Evolutionary conservation across 768 basidiomycete species (phyloP).

Genomic region (Russula vinacea): DNA sequence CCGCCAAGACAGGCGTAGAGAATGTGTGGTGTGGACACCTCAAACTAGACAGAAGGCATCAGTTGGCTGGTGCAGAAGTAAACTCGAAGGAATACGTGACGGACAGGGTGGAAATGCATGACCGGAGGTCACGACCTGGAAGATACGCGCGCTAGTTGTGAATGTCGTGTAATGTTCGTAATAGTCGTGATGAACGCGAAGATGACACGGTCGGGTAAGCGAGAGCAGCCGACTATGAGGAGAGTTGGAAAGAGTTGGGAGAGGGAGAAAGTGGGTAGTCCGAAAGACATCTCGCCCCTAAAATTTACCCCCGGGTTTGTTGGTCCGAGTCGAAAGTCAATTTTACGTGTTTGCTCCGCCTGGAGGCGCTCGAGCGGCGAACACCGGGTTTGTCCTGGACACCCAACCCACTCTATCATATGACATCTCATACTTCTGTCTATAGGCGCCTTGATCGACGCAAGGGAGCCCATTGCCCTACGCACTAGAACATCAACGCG

Average conservation of each 20-base stretch:
- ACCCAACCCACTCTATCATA: too few species aligned
- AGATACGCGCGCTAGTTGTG: not conserved
- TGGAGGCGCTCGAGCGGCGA: too few species aligned
- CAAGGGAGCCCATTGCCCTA: too few species aligned
- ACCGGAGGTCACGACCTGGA: not conserved
- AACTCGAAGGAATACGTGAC: constrained; percentile 25
- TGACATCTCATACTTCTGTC: too few species aligned
- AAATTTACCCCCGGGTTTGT: not conserved
- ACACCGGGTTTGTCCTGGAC: too few species aligned
- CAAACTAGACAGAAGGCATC: constrained; percentile 41
- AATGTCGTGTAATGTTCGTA: constrained; percentile 2
- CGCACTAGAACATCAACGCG: too few species aligned
- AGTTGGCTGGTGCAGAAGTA: not conserved
- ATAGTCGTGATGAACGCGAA: constrained; percentile 9
- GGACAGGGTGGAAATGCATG: constrained; percentile 53
- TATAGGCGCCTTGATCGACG: too few species aligned
- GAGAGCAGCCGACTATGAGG: not conserved
- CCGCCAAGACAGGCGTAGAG: constrained; percentile 76
- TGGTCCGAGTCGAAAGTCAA: not conserved
- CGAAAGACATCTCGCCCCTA: not conserved
- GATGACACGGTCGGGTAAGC: not conserved
- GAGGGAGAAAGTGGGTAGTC: not conserved
- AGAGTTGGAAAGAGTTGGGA: not conserved
- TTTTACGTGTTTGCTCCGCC: not conserved
- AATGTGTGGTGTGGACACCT: constrained; percentile 68